Conservation (phyloP, 441 rosid species). For the Adansonia gregorii region DNA sequence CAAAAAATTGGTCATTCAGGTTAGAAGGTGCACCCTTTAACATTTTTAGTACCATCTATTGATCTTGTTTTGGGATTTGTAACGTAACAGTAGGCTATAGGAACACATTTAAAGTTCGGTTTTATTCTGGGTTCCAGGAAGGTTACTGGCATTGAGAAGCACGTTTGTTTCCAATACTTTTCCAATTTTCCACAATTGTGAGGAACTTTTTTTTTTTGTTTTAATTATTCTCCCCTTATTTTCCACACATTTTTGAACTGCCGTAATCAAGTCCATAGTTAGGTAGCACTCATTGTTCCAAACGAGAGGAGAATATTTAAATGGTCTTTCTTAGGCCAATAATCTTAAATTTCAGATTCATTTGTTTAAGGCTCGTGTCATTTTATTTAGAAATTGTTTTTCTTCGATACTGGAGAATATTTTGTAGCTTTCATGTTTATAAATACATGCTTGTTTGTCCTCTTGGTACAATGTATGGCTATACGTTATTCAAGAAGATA, state of each 20-base stretch:
- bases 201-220: background rate
- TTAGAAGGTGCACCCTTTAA: background rate
- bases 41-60: background rate
- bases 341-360: background rate
- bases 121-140: background rate
- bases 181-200: background rate
- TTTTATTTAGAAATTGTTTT: background rate
- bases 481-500: background rate
- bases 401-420: background rate
- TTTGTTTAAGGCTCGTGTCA: background rate
- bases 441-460: background rate
- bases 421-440: background rate
- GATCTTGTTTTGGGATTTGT: constrained; percentile 1
- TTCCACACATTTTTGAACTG: background rate
- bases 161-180: constrained; percentile 4
- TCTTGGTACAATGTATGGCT: background rate
- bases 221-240: background rate
- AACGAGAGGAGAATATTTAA: constrained; percentile 1
- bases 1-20: background rate
- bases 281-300: background rate
- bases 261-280: background rate
- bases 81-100: background rate
- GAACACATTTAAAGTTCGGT: background rate
- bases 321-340: constrained; percentile 2
- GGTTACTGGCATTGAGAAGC: background rate